Evolutionary conservation across 2,329 filamentous ascomycete genomes (phyloP).

Genomic region (Cladosporium cucumerinum): DNA sequence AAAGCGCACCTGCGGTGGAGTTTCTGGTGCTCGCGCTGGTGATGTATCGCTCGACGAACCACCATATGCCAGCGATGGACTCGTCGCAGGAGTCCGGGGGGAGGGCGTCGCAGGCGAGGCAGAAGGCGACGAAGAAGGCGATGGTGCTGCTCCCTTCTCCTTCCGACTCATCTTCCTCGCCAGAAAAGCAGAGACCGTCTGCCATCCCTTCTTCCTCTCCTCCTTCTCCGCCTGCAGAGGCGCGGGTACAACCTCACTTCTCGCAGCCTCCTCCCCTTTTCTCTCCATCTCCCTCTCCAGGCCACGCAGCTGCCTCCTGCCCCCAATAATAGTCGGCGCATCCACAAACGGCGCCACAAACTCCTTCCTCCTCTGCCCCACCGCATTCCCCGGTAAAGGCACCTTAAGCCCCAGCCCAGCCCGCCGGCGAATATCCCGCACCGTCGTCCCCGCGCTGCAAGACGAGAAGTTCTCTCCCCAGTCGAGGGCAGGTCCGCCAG

Average conservation of each 20-base stretch:
- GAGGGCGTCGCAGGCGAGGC: neutral
- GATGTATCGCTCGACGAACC: neutral
- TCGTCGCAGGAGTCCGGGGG: neutral
- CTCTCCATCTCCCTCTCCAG: neutral
- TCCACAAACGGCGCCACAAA: constrained; percentile 3
- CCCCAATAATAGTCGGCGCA: neutral
- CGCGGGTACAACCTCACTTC: neutral
- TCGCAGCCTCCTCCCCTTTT: neutral
- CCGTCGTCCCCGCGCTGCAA: neutral
- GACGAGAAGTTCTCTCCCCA: neutral
- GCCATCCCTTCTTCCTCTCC: neutral
- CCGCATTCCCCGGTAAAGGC: neutral
- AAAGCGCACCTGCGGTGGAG: neutral
- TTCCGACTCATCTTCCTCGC: neutral
- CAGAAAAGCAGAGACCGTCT: neutral
- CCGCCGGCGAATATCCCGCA: neutral
- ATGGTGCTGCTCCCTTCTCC: neutral
- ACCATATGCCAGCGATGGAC: neutral
- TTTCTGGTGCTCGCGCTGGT: neutral
- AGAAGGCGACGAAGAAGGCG: neutral
- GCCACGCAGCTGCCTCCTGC: neutral
- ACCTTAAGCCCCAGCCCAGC: neutral
- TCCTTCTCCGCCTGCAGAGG: neutral
- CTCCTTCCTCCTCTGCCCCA: neutral
- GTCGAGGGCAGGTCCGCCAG: too few relatives aligned